Evolutionary conservation across 2,329 filamentous ascomycete species (phyloP).

Genomic region (Penicillium psychrosexuale): DNA sequence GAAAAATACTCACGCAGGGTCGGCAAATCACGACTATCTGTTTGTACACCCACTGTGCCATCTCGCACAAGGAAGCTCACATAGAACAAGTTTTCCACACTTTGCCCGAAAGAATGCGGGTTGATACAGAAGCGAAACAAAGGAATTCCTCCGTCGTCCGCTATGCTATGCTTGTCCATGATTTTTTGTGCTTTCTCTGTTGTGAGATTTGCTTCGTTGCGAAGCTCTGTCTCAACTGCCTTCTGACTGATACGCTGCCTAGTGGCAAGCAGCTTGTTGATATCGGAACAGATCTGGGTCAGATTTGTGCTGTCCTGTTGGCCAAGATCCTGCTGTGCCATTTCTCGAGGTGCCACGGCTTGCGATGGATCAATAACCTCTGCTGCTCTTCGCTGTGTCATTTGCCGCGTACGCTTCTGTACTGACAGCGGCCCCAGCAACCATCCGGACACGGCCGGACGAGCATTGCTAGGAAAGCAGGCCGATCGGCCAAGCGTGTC

Average conservation of each 20-base stretch:
- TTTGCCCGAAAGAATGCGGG: constrained; percentile 85
- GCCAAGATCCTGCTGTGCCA: constrained; percentile 70
- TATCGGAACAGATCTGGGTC: constrained; percentile 72
- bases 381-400: constrained; percentile 67
- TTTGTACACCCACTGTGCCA: constrained; percentile 69
- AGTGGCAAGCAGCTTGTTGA: constrained; percentile 58
- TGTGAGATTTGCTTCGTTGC: constrained; percentile 28
- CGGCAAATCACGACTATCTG: constrained; percentile 72
- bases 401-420: constrained; percentile 74
- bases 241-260: constrained; percentile 48
- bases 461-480: constrained; percentile 67
- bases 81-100: constrained; percentile 95
- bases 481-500: constrained; percentile 74
- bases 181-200: constrained; percentile 47
- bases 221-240: constrained; percentile 47
- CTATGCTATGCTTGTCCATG: constrained; percentile 65
- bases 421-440: constrained; percentile 84
- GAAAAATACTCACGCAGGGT: constrained; percentile 64
- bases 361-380: constrained; percentile 66
- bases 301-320: constrained; percentile 75
- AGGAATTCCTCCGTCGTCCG: constrained; percentile 67
- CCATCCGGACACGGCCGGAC: constrained; percentile 77
- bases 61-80: constrained; percentile 91
- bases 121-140: constrained; percentile 88
- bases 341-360: constrained; percentile 70